Percentiles rank a stretch among this genome's conserved stretches.
These are phyloP conservation scores for Penicillium desertorum DNA, from an alignment of 495 filamentous ascomycete genomes.

Conservation along the genomic window DNA sequence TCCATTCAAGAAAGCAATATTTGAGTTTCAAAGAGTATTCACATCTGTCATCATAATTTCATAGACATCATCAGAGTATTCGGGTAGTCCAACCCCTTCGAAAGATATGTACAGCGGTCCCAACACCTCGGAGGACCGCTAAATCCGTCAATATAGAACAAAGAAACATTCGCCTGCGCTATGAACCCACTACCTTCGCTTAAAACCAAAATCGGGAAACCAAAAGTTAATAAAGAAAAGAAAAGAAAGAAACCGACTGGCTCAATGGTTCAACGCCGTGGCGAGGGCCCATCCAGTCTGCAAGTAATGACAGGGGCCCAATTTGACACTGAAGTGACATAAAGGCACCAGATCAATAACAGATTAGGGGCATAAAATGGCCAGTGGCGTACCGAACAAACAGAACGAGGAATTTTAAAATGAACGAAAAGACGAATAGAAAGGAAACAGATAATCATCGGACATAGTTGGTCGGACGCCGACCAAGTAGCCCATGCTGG, in stretches of 20 bases:
- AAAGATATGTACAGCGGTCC: constrained; percentile 15
- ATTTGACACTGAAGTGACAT: neutral
- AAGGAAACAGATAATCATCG: neutral
- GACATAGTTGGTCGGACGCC: constrained; percentile 8
- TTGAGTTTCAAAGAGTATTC: constrained; percentile 5
- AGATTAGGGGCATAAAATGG: neutral
- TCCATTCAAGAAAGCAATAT: neutral
- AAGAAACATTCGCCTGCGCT: constrained; percentile 17
- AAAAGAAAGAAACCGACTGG: neutral
- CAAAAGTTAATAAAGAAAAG: constrained; percentile 2
- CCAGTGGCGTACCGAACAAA: constrained; percentile 4
- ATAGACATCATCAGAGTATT: constrained; percentile 18
- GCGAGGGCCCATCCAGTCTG: neutral
- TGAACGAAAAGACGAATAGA: neutral
- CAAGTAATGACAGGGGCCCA: neutral
- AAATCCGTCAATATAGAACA: constrained; percentile 5
- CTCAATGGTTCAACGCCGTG: neutral
- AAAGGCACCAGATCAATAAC: neutral
- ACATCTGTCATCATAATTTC: constrained; percentile 24
- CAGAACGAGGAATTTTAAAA: neutral
- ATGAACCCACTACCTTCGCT: constrained; percentile 15
- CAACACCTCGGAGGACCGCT: neutral
- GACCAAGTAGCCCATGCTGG: constrained; percentile 24
- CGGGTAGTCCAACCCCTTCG: constrained; percentile 1
- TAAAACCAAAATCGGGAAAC: neutral